Percentiles rank a stretch among this genome's conserved stretches.
Conservation (phyloP, 345 rosid genomes). For the Acer campestre region DNA sequence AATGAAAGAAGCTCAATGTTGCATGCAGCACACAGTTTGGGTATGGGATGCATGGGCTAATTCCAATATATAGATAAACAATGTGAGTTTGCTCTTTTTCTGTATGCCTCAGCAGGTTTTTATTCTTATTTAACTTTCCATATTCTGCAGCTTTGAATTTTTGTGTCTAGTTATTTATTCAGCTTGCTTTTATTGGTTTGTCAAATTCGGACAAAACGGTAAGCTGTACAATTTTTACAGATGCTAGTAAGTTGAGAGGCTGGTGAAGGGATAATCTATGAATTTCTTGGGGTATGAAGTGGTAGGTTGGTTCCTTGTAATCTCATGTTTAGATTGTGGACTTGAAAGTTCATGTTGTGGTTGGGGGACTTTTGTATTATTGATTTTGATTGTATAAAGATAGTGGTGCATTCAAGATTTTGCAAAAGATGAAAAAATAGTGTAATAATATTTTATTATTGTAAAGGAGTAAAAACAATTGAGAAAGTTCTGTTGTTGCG, state of each 20-base stretch:
- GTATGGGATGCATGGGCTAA: neutral
- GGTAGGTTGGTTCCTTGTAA: slow-evolving; percentile 19
- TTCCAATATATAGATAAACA: neutral
- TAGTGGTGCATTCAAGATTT: neutral
- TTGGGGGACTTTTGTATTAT: neutral
- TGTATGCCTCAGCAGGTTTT: neutral
- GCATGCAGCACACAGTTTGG: neutral
- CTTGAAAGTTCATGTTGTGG: neutral
- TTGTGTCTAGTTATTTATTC: neutral
- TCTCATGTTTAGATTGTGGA: slow-evolving; percentile 3
- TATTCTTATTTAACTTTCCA: neutral
- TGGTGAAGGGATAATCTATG: slow-evolving; percentile 3
- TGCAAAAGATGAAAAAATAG: neutral
- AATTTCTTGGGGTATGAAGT: neutral
- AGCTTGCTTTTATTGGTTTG: neutral
- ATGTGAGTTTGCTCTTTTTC: neutral
- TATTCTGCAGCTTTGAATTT: neutral
- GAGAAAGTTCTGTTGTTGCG: neutral
- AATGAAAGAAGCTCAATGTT: neutral
- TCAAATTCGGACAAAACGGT: slow-evolving; percentile 1
- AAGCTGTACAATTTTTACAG: neutral
- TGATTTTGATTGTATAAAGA: neutral
- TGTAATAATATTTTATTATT: neutral
- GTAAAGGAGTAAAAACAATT: neutral
- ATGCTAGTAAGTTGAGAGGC: neutral